These are phyloP conservation scores for Ilex paraguariensis DNA, from an alignment of 305 asterid genomes.

Conservation along the genomic window DNA sequence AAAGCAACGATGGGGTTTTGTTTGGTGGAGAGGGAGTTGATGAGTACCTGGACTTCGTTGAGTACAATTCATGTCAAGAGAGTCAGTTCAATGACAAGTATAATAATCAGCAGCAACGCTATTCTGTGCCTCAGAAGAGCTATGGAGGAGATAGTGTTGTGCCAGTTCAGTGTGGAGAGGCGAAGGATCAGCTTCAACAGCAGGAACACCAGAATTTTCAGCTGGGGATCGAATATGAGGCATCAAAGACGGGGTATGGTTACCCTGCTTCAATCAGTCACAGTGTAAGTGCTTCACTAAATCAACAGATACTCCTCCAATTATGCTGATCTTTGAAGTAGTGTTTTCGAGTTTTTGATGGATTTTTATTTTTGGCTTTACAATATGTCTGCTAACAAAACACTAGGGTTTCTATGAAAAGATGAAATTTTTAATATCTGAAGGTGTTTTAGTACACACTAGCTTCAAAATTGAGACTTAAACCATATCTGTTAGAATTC, in stretches of 20 bases:
- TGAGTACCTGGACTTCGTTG: constrained; percentile 49
- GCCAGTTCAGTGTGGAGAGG: constrained; percentile 32
- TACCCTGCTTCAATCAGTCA: constrained; percentile 40
- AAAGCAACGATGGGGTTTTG: constrained; percentile 15
- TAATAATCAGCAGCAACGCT: constrained; percentile 19
- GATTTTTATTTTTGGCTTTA: no score
- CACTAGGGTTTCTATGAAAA: no score
- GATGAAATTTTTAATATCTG: no score
- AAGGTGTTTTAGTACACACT: no score
- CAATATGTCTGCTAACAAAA: no score
- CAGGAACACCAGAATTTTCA: constrained; percentile 27
- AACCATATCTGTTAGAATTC: no score
- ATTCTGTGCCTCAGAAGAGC: constrained; percentile 21
- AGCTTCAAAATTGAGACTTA: no score
- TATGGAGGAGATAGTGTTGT: constrained; percentile 45
- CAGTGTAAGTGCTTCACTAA: constrained; percentile 34
- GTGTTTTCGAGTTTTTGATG: no score
- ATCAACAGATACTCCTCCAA: no score
- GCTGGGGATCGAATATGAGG: constrained; percentile 37
- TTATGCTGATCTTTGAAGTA: no score
- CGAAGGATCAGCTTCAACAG: constrained; percentile 24
- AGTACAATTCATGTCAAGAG: constrained; percentile 33
- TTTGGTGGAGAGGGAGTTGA: constrained; percentile 41
- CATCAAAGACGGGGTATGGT: constrained; percentile 31
- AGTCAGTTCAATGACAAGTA: constrained; percentile 26